Evolutionary conservation across 495 filamentous ascomycete genomes (phyloP).

Genomic region (Hypoxylon trugodes): DNA sequence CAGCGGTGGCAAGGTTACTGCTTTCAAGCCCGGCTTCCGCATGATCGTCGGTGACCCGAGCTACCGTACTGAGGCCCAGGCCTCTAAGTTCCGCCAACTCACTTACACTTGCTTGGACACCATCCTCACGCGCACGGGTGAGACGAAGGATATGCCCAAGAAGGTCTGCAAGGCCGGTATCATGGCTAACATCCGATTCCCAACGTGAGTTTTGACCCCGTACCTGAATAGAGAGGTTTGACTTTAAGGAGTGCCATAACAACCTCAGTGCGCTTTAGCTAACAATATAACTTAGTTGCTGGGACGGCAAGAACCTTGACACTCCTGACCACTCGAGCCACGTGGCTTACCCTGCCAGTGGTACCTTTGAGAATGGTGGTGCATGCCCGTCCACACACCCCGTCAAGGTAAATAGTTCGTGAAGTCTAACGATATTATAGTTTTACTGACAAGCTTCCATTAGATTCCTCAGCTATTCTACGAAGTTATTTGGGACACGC

Average conservation of each 20-base stretch:
- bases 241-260: background rate
- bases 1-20: slow-evolving; percentile 42
- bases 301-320: slow-evolving; percentile 48
- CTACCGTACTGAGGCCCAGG: slow-evolving; percentile 37
- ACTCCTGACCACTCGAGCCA: slow-evolving; percentile 49
- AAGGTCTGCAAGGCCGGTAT: slow-evolving; percentile 50
- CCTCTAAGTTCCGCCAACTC: slow-evolving; percentile 42
- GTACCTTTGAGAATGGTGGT: slow-evolving; percentile 49
- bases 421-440: background rate
- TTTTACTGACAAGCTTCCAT: background rate
- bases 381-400: slow-evolving; percentile 48
- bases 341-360: slow-evolving; percentile 48
- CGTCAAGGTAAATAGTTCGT: slow-evolving; percentile 22
- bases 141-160: slow-evolving; percentile 45
- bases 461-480: slow-evolving; percentile 49
- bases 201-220: slow-evolving; percentile 30
- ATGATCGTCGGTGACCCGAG: slow-evolving; percentile 51
- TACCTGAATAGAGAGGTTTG: background rate
- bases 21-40: slow-evolving; percentile 53
- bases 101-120: slow-evolving; percentile 45
- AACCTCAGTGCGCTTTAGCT: background rate
- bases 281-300: slow-evolving; percentile 34
- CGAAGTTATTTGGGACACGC: slow-evolving; percentile 51
- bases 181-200: slow-evolving; percentile 49
- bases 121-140: slow-evolving; percentile 38